These are phyloP conservation scores for Linaria vulgaris DNA, from an alignment of 257 asterid genomes.

Conservation along the genomic window DNA sequence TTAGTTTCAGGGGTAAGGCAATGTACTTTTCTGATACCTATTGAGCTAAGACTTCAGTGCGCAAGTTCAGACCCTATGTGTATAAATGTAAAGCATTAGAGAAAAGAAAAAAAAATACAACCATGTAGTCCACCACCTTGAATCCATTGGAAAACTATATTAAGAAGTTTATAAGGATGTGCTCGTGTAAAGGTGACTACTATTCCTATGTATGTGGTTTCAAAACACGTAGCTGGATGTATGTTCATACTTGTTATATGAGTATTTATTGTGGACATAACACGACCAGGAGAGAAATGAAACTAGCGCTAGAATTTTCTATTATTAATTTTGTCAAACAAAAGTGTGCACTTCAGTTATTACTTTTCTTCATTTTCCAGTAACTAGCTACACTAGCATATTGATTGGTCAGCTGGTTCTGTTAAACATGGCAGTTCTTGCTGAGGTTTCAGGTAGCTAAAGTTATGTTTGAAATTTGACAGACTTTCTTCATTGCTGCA, in stretches of 20 bases:
- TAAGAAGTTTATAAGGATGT: background rate
- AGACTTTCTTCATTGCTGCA: slow-evolving; percentile 87
- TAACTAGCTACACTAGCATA: background rate
- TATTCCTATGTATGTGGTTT: background rate
- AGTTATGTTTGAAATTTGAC: slow-evolving; percentile 30
- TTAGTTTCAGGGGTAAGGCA: no score
- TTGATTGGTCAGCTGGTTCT: background rate
- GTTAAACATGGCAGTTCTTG: slow-evolving; percentile 8
- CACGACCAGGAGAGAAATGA: background rate
- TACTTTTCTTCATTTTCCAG: background rate
- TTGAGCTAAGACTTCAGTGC: background rate
- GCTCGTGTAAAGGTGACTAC: background rate
- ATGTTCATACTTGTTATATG: no score
- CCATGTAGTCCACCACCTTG: background rate
- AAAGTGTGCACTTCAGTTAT: background rate
- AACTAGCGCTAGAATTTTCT: background rate
- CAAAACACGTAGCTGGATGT: background rate
- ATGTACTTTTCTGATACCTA: no score
- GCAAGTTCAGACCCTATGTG: background rate
- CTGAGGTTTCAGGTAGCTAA: slow-evolving; percentile 13
- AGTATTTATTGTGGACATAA: no score
- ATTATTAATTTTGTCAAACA: background rate
- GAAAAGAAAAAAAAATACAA: background rate
- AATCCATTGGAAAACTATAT: background rate
- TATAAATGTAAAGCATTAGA: background rate